Evolutionary conservation across 208 protist species (phyloP).

Genomic region (Acanthamoeba culbertsoni): DNA sequence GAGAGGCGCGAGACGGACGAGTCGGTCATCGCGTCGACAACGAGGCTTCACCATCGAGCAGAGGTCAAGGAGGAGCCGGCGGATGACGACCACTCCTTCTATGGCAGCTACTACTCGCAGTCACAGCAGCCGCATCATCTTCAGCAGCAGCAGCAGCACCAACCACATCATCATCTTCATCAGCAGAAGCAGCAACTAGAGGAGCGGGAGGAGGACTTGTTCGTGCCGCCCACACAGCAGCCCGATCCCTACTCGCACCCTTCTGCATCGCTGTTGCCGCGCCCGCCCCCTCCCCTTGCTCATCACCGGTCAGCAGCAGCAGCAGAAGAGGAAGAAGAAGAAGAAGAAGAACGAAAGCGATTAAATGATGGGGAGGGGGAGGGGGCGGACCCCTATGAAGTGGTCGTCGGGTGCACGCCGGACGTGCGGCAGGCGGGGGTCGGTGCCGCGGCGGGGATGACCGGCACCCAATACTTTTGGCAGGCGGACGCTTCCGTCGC

Average conservation of each 20-base stretch:
- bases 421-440: neutral
- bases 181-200: neutral
- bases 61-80: neutral
- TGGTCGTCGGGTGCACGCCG: neutral
- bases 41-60: neutral
- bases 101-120: neutral
- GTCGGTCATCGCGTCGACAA: neutral
- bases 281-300: neutral
- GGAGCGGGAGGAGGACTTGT: conserved; percentile 18
- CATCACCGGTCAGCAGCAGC: neutral
- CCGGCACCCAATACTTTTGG: neutral
- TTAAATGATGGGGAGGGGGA: neutral
- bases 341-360: neutral
- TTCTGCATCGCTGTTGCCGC: neutral
- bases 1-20: neutral
- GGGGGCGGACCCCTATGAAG: neutral
- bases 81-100: neutral
- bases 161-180: neutral
- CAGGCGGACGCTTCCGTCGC: neutral
- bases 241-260: neutral
- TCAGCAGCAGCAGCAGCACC: neutral
- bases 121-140: neutral
- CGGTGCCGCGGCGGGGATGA: neutral
- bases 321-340: neutral
- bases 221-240: conserved; percentile 50